Evolutionary conservation across 352 stramenopile genomes (phyloP), one percentile per base, ranked within the genome.

Genomic region (Detonula confervacea): DNA sequence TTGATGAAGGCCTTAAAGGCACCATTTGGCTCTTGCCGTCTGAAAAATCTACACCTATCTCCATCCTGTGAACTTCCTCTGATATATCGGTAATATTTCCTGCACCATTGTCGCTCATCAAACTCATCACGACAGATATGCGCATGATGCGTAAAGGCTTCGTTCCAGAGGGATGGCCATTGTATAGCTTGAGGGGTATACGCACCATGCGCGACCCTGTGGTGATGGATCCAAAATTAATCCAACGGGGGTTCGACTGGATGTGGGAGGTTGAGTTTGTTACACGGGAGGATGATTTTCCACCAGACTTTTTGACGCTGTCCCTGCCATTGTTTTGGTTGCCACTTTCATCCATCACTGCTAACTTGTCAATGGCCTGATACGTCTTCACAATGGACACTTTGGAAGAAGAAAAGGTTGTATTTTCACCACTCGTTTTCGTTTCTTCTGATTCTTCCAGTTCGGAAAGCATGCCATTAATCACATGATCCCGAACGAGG

Each of bases 191-290:
- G n/a, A 87, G 18, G 1, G 60, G 65, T 14, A 81, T 60, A 7
- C 54, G 61, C n/a, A 77, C 64, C 11, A 55, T 61, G 27, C 69
- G 55, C 24, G 69, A 77, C 27, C 71, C 67, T 1, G 76, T 78
- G n/a, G 80, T 87, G 35, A 91, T 84, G n/a, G 77, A 65, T 30
- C 76, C 83, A 77, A 91, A 91, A 30, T 89, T 65, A 12, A 88
- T 68, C 18, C 55, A 42, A 51, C 59, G 24, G 2, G 76, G 77
- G 25, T 25, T 47, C 3, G 56, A 18, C 39, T 68, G 75, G 9
- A 87, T 8, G 20, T 65, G 12, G 44, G 59, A 46, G 18, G n/a
- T 54, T 16, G 49, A 54, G 67, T 25, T 24, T 22, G 7, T 57
- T 14, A 11, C 12, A 7, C 35, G 24, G 25, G 14, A 65, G n/a